Base-by-base conservation (phyloP, 2,329 filamentous ascomycete genomes). In the Penicillium polonicum region DNA sequence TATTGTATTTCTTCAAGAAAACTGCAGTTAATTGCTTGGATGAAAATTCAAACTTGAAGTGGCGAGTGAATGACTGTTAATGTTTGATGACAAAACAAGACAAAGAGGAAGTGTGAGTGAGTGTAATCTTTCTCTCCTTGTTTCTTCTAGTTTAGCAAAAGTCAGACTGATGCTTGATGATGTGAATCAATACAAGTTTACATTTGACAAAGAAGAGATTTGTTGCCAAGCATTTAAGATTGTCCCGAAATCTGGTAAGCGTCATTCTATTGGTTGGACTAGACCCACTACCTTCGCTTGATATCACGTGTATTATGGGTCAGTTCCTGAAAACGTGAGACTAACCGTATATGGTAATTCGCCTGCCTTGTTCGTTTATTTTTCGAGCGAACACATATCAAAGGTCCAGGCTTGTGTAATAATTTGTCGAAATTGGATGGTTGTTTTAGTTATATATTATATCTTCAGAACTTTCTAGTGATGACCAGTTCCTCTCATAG, bases 21-120 rank as follows among this genome's bases (percentile, higher is more conserved):
- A 13, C 36, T 58, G 55, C 15, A 36, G 39, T 55, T 31, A 51
- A 55, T 46, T 52, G 39, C 15, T 43, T 43, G 21, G 25, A 46
- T 44, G 45, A 45, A 49, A 58, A 44, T 23, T 58, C 38, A 44
- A 49, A 55, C 33, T 52, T 17, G 3, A 36, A 25, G 23, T 50
- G 43, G 33, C 21, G 17, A 55, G 12, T 29, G 7, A 44, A 48
- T 25, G 12, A 27, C 8, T 45, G 59, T 96, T 84, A 12, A 94
- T 74, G 2, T 38, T 25, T 56, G 31, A 13, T 12, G 25, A 45
- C 17, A 25, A 31, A 19, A 27, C 39, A 21, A 35, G 29, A 46
- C 4, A 15, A n/a, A 33, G 17, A 13, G 13, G n/a, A 27, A 23
- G 31, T 21, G 1, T 10, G 25, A 27, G n/a, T 36, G 38, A 44